Base-by-base conservation (phyloP, 306 rosid genomes). In the Lablab purpureus region DNA sequence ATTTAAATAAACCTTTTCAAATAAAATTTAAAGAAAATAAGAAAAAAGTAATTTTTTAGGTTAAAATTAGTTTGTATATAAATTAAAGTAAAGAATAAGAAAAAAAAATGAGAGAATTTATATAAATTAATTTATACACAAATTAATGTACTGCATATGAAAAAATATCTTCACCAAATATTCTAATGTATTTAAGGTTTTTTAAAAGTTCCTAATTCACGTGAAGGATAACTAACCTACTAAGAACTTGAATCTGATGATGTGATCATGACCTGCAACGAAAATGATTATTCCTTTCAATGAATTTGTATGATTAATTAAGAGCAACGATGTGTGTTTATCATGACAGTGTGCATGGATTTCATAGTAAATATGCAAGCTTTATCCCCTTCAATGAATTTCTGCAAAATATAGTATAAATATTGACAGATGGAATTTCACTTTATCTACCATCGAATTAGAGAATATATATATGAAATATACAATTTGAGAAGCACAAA, bases 381-480 rank as follows among this genome's bases (percentile, higher is more conserved):
- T 71, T 51, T 71, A 32, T 71, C 30, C 47, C 63, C 63, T 71
- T n/a, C 63, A 50, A 17, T 71, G 47, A 71, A 71, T 71, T 71
- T 51, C 46, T 50, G 18, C 64, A 32, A n/a, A 17, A 49, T 47
- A 68, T 41, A 23, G 36, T 45, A 17, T 47, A 10, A 34, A 34
- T 49, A 49, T 49, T 28, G 11, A 17, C 50, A 18, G 63, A 11
- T 49, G 28, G 63, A 71, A 51, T 71, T 71, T 71, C 46, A 30
- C 4, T 0, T 0, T 11, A 27, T 7, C 12, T 17, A 27, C 11
- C 30, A 19, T 66, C 25, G 4, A 30, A 17, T 34, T 6, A 6
- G 1, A n/a, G 47, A n/a, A n/a, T n/a, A n/a, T n/a, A n/a, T n/a
- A n/a, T n/a, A n/a, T n/a, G n/a, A n/a, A n/a, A n/a, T n/a, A n/a